Evolutionary conservation across 192 early-diverging fungal species (phyloP).

Genomic region (Allomyces arbusculus): DNA sequence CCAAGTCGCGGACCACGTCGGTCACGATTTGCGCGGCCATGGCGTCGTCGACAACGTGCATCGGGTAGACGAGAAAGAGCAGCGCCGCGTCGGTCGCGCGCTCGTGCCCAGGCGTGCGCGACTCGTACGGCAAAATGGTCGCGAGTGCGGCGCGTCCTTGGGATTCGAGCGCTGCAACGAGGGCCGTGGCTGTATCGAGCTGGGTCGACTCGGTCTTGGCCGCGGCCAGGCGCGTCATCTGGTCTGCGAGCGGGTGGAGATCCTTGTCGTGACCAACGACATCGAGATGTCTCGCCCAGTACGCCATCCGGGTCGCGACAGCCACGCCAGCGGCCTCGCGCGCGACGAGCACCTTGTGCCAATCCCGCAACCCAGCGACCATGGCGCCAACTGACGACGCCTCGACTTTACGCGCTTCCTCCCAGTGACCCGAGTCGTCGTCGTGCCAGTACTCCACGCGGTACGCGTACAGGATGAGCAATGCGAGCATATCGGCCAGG

Average conservation of each 20-base stretch:
- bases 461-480: conserved; percentile 10
- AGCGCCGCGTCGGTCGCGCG: conserved; percentile 13
- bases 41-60: conserved; percentile 6
- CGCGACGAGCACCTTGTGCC: conserved; percentile 7
- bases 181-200: neutral
- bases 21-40: conserved; percentile 6
- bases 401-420: conserved; percentile 16
- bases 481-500: conserved; percentile 4
- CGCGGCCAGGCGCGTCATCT: neutral
- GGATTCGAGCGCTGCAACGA: conserved; percentile 2
- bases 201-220: neutral
- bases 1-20: conserved; percentile 7
- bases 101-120: conserved; percentile 1
- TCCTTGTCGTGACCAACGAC: no score
- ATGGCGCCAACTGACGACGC: conserved; percentile 16
- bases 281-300: conserved; percentile 2
- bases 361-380: conserved; percentile 10
- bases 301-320: neutral
- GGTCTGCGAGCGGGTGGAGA: no score
- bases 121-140: conserved; percentile 10
- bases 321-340: neutral
- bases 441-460: conserved; percentile 10
- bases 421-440: conserved; percentile 16
- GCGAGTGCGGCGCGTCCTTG: conserved; percentile 3
- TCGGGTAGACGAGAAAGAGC: conserved; percentile 14